These are phyloP conservation scores for Solanum chiquidenum DNA, from an alignment of 257 asterid species.

Conservation along the genomic window DNA sequence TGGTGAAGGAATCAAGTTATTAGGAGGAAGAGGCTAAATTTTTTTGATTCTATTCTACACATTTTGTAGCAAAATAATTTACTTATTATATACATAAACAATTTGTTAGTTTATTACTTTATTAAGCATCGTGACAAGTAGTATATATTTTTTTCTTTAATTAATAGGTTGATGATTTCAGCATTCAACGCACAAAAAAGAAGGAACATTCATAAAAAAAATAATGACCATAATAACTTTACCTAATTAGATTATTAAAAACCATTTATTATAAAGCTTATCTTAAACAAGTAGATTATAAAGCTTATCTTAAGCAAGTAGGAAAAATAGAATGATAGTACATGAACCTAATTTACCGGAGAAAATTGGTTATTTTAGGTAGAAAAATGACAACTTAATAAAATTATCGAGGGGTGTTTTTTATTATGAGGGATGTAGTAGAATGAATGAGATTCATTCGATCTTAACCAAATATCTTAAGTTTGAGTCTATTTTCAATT, in stretches of 20 bases:
- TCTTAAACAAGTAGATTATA: neutral
- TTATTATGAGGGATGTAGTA: too few species aligned
- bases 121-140: neutral
- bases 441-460: neutral
- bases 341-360: neutral
- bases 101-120: neutral
- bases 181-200: neutral
- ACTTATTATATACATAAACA: neutral
- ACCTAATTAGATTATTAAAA: neutral
- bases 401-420: neutral
- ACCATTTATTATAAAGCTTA: neutral
- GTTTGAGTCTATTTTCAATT: neutral
- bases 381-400: neutral
- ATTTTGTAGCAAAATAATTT: neutral
- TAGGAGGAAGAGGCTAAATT: neutral
- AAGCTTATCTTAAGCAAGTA: neutral
- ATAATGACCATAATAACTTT: neutral
- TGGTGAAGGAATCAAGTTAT: slow-evolving; percentile 3
- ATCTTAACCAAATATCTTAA: neutral
- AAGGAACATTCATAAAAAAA: neutral
- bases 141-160: neutral
- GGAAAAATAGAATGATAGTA: neutral
- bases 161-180: neutral
- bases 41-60: neutral
- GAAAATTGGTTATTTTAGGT: neutral